Evolutionary conservation across 306 rosid genomes (phyloP), one percentile per base, ranked within the genome.

Genomic region (Clitoria ternatea): DNA sequence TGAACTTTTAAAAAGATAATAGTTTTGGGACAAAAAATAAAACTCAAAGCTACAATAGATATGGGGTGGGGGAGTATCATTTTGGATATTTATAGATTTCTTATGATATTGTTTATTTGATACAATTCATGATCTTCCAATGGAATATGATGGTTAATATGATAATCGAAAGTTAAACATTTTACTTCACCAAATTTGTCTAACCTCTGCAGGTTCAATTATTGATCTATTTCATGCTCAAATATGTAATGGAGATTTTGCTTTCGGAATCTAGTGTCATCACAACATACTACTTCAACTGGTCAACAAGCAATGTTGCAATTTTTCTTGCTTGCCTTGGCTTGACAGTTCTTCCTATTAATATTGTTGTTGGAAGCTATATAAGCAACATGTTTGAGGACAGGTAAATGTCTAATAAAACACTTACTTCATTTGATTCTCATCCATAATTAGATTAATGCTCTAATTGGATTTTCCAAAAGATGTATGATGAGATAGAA

Each of bases 151-250:
- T 63, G 55, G 44, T 47, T 32, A 22, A 61, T 56, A 26, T 42
- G 53, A 72, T 27, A 3, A 3, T 64, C 69, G 19, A 26, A 52
- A 17, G 27, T 77, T 47, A 36, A 35, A 15, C 14, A 5, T 52
- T 68, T 81, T 47, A 20, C 36, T 77, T 81, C 67, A 61, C 72
- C 87, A 79, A 47, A 88, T 76, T 79, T 72, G 40, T 75, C 27
- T 44, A 47, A 60, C 22, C 36, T 62, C 64, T 52, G 32, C 87
- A 92, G 98, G 98, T 92, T 82, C 98, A 94, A 67, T 43, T 94
- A 82, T 84, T 94, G 86, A 94, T 94, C 80, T 94, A 94, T 80
- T 94, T 94, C 91, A 94, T 94, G 98, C 98, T 94, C 80, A 94
- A 94, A 86, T 94, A 94, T 47, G 98, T 73, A 12, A 87, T 94